Conservation (phyloP, 1,284 basidiomycete genomes). For the Leccinum olivaceoglutinosum region DNA sequence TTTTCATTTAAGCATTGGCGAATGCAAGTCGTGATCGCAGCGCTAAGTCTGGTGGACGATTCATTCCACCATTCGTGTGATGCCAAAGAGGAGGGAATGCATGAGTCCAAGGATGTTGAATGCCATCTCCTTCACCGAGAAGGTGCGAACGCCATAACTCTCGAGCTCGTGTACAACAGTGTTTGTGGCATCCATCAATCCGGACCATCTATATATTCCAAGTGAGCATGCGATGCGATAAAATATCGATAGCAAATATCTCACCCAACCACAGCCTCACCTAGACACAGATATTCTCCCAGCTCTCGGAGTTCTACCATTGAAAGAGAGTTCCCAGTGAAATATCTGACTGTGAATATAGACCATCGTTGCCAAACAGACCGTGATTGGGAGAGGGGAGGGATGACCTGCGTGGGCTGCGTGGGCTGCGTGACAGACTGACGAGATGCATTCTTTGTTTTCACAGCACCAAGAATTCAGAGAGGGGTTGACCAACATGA, state of each 20-base stretch:
- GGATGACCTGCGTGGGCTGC: too few species aligned
- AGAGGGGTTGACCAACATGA: conserved; percentile 51
- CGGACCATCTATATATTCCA: conserved; percentile 49
- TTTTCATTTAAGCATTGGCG: conserved; percentile 74
- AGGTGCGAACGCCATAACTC: conserved; percentile 90
- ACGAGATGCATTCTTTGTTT: too few species aligned
- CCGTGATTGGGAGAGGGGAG: too few species aligned
- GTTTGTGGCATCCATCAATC: conserved; percentile 94
- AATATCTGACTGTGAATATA: too few species aligned
- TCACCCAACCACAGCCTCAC: conserved; percentile 95
- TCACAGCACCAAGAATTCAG: too few species aligned
- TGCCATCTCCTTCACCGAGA: conserved; percentile 99
- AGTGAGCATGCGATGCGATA: conserved; percentile 7
- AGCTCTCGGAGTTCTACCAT: conserved; percentile 96
- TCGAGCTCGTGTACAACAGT: conserved; percentile 92
- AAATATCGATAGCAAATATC: conserved; percentile 8
- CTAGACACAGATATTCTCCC: conserved; percentile 98
- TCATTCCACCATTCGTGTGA: conserved; percentile 83
- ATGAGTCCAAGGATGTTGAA: conserved; percentile 96
- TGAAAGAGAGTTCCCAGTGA: conserved; percentile 54
- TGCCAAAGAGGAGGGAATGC: conserved; percentile 91
- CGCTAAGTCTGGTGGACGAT: conserved; percentile 87
- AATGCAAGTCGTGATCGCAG: conserved; percentile 86
- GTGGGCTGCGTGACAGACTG: too few species aligned
- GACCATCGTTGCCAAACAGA: too few species aligned